Percentiles rank a stretch among this genome's conserved stretches.
phyloP scores from a whole-genome alignment of 2,329 filamentous ascomycete species.

The Fusarium multiceps region DNA sequence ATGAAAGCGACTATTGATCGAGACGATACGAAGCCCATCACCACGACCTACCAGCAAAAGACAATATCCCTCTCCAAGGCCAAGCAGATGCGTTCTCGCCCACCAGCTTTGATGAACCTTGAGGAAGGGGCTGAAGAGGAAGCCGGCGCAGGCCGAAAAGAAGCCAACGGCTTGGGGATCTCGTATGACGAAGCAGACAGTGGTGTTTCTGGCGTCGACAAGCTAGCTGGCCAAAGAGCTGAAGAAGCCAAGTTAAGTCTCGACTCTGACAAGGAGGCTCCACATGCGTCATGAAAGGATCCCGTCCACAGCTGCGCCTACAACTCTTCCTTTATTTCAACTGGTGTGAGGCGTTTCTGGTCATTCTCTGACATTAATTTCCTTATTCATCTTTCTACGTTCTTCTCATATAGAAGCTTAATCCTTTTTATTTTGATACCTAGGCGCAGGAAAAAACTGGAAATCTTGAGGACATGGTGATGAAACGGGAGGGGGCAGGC shows the following conservation, averaged over 20 bases:
- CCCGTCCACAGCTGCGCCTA: neutral
- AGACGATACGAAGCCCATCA: conserved; percentile 81
- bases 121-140: conserved; percentile 56
- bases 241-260: conserved; percentile 49
- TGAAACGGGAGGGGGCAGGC: conserved; percentile 9
- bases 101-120: conserved; percentile 85
- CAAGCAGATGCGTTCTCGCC: conserved; percentile 85
- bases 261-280: conserved; percentile 44
- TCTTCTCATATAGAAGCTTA: conserved; percentile 38
- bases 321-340: conserved; percentile 8
- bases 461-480: conserved; percentile 23
- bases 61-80: conserved; percentile 94
- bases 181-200: conserved; percentile 57
- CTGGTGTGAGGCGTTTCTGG: conserved; percentile 29
- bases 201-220: conserved; percentile 57
- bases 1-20: conserved; percentile 99
- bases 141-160: conserved; percentile 38
- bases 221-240: conserved; percentile 49
- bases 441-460: conserved; percentile 27
- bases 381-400: conserved; percentile 15
- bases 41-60: conserved; percentile 95
- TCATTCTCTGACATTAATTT: conserved; percentile 27
- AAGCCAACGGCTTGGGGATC: conserved; percentile 56
- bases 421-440: conserved; percentile 38
- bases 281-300: conserved; percentile 42